phyloP scores from a whole-genome alignment of 352 stramenopile species.

The Ophiocytium majus region DNA sequence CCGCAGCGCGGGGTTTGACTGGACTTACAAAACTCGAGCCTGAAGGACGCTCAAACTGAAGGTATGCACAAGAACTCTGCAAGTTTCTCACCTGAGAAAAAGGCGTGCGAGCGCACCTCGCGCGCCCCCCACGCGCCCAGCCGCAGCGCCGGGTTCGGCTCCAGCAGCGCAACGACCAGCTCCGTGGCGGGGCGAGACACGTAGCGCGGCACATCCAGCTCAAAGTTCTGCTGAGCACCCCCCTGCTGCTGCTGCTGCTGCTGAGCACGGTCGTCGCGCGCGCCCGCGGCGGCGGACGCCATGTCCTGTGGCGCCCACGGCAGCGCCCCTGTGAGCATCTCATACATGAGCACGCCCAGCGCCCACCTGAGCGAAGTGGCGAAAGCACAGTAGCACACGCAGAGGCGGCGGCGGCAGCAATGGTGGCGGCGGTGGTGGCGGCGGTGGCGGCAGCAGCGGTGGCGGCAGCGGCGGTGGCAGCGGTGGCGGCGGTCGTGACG shows the following conservation, averaged over 20 bases:
- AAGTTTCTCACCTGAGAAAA: slow-evolving; percentile 18
- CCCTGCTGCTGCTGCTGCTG: not conserved
- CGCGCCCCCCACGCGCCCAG: not conserved
- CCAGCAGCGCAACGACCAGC: not conserved
- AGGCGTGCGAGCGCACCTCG: not conserved
- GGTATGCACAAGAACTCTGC: no score
- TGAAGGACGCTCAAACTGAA: not conserved
- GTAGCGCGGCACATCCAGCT: not conserved
- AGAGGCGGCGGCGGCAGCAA: no score
- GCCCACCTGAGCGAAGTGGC: not conserved
- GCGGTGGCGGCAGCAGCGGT: no score
- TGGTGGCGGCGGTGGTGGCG: no score
- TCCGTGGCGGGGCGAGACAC: not conserved
- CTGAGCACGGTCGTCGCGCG: not conserved
- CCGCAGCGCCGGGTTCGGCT: not conserved
- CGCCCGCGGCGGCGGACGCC: not conserved
- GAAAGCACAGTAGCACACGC: no score
- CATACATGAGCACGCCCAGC: not conserved
- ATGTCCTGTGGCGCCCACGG: not conserved
- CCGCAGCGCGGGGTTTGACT: not conserved
- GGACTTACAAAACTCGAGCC: not conserved
- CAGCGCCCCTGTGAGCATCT: not conserved
- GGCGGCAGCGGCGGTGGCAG: no score
- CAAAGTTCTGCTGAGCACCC: not conserved
- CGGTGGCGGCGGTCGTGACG: no score